These are phyloP conservation scores for Protostelium mycophagum DNA, from an alignment of 78 protist species.

Conservation along the genomic window DNA sequence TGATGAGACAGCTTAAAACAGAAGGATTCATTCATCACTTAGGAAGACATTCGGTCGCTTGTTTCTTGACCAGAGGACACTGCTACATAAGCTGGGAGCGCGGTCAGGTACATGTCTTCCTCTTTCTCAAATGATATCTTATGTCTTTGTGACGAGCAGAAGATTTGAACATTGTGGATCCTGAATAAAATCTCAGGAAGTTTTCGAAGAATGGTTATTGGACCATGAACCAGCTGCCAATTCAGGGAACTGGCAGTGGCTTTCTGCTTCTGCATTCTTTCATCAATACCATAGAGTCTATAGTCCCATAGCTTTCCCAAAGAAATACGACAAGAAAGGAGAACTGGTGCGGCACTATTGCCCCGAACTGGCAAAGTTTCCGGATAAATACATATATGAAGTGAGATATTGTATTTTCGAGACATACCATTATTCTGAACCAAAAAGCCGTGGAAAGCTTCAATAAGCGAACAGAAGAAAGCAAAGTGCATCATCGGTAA, in stretches of 20 bases:
- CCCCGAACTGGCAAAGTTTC: not conserved
- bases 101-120: slow-evolving; percentile 9
- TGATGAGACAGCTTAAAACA: slow-evolving; percentile 35
- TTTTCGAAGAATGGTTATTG: slow-evolving; percentile 26
- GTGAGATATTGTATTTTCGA: not conserved
- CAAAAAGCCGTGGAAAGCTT: slow-evolving; percentile 43
- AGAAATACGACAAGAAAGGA: slow-evolving; percentile 11
- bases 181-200: not conserved
- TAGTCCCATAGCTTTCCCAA: slow-evolving; percentile 37
- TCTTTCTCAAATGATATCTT: not conserved
- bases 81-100: slow-evolving; percentile 26
- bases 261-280: slow-evolving; percentile 27
- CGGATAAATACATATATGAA: slow-evolving; percentile 41
- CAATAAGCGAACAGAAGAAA: slow-evolving; percentile 1
- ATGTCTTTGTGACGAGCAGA: not conserved
- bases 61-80: slow-evolving; percentile 52
- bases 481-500: slow-evolving; percentile 14
- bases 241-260: slow-evolving; percentile 60
- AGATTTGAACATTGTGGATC: not conserved
- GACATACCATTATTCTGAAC: not conserved
- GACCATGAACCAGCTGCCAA: slow-evolving; percentile 37
- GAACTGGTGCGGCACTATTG: not conserved
- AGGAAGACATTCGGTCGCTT: slow-evolving; percentile 53
- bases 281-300: slow-evolving; percentile 41
- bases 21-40: slow-evolving; percentile 51